phyloP scores from a whole-genome alignment of 2,329 filamentous ascomycete species.

The Colletotrichum destructivum region DNA sequence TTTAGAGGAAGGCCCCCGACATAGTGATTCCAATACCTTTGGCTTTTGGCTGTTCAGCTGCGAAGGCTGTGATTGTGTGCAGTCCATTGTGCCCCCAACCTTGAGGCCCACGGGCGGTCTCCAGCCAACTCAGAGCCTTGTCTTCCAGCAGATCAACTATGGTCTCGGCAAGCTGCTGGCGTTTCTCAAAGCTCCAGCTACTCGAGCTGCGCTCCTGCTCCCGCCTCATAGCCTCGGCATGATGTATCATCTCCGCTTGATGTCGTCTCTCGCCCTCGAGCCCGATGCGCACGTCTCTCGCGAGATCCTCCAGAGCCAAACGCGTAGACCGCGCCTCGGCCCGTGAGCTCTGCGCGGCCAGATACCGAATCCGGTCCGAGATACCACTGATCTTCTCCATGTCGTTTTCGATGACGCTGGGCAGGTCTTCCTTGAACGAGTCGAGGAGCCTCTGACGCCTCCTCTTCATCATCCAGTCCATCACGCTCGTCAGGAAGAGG shows the following conservation, averaged over 20 bases:
- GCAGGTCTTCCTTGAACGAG: conserved; percentile 44
- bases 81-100: too few species aligned
- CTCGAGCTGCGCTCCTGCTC: neutral
- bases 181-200: neutral
- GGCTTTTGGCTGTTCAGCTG: neutral
- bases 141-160: conserved; percentile 12
- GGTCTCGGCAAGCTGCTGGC: neutral
- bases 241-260: conserved; percentile 9
- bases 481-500: conserved; percentile 43
- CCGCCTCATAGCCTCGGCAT: neutral
- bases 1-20: neutral
- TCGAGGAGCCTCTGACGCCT: conserved; percentile 38
- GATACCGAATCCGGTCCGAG: conserved; percentile 20
- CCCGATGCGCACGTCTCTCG: conserved; percentile 35
- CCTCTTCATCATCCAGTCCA: conserved; percentile 46
- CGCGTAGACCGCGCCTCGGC: conserved; percentile 40
- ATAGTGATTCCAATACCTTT: neutral
- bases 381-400: conserved; percentile 40
- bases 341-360: conserved; percentile 30
- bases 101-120: neutral
- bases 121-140: neutral
- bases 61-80: neutral
- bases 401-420: conserved; percentile 31
- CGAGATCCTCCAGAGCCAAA: conserved; percentile 10
- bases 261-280: conserved; percentile 29